Evolutionary conservation across 2,329 filamentous ascomycete genomes (phyloP), one percentile per base, ranked within the genome.

Genomic region (Aspergillus felis): DNA sequence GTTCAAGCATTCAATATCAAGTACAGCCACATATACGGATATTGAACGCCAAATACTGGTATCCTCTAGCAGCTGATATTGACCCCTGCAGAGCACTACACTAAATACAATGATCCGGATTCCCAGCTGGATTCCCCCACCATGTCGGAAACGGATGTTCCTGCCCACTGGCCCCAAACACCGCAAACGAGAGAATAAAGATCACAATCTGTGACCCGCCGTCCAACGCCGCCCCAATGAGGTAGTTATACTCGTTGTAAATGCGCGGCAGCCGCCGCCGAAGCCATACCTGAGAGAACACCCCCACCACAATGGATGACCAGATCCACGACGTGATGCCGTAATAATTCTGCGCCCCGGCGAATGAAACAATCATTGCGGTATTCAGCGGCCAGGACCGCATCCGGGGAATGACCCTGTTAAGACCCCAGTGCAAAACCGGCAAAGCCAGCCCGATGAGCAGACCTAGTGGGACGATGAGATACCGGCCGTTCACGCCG

Each of bases 401-500:
- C 10, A 63, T 17, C 25, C 63, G 54, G 1, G 64, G 62, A 53
- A 55, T 62, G 2, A 60, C 4, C 48, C 55, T 61, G n/a, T 55
- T 61, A 9, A 66, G 12, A 1, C 49, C 52, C 59, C 79, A 76
- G 55, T 84, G 82, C 0, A 78, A 2, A 0, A 72, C 59, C 0
- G 83, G 81, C 0, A 77, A 9, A 1, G 57, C 78, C 0, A 74
- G 74, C 3, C 83, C 83, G 17, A 85, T 72, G 2, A 73, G 70
- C 0, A 85, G 59, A 4, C 82, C 82, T 1, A 83, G 61, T 1
- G 82, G 81, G 0, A 85, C 80, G 50, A 82, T 72, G 3, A 72
- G 58, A 60, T 84, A 83, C 4, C 66, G 65, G 0, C 66, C 69
- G 2, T 78, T 78, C 0, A 68, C 51, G 53, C 75, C 77, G 72